A percentile compares a stretch with the other conserved stretches of the same genome.
phyloP scores from a whole-genome alignment of 768 basidiomycete species.

The Podaxis sp. region DNA sequence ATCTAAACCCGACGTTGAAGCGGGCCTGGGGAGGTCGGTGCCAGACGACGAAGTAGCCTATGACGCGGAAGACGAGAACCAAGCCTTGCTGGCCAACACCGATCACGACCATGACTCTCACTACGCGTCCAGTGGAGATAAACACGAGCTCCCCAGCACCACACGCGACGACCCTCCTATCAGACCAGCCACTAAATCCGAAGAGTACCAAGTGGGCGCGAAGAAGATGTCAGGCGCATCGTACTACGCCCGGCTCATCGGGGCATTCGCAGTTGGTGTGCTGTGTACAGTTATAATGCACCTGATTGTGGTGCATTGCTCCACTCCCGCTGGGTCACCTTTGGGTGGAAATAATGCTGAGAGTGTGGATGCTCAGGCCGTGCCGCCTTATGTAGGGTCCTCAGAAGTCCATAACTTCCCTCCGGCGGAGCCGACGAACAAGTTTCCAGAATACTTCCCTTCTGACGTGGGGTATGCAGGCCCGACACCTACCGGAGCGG shows the following conservation, averaged over 20 bases:
- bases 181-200: neutral
- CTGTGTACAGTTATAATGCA: conserved; percentile 9
- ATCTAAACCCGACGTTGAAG: conserved; percentile 1
- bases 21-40: neutral
- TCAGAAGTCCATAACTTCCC: conserved; percentile 68
- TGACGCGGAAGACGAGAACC: conserved; percentile 3
- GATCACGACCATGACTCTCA: neutral
- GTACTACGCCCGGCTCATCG: conserved; percentile 5
- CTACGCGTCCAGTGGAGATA: neutral
- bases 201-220: neutral
- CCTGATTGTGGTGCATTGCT: neutral
- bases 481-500: conserved; percentile 74
- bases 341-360: neutral
- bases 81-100: conserved; percentile 2
- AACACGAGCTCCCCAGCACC: neutral
- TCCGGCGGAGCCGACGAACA: conserved; percentile 70
- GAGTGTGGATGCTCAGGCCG: conserved; percentile 23
- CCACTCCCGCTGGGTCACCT: neutral
- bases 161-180: neutral
- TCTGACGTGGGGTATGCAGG: conserved; percentile 75
- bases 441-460: conserved; percentile 69
- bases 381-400: conserved; percentile 69
- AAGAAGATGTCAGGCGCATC: conserved; percentile 6
- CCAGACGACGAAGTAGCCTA: conserved; percentile 7
- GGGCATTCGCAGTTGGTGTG: conserved; percentile 7